Percentiles rank a stretch among this genome's conserved stretches.
phyloP scores from a whole-genome alignment of 176 grass and related monocot genomes.

The Phyllostachys edulis region DNA sequence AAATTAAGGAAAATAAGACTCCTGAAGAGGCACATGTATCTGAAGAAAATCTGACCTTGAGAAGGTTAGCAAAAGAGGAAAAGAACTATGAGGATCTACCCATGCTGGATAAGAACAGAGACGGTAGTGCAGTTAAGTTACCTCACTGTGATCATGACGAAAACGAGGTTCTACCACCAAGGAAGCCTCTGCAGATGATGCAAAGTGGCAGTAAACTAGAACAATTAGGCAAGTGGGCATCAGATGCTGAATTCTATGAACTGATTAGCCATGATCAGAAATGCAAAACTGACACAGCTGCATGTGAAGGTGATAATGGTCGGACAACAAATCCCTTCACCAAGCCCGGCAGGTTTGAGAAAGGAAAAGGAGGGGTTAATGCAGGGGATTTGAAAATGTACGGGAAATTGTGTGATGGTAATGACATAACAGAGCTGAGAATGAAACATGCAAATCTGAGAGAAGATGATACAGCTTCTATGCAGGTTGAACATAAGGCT shows the following conservation, averaged over 20 bases:
- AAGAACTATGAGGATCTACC: conserved; percentile 20
- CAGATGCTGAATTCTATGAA: conserved; percentile 69
- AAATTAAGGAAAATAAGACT: conserved; percentile 33
- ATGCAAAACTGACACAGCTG: conserved; percentile 26
- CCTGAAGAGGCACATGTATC: conserved; percentile 38
- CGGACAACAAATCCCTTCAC: conserved; percentile 28
- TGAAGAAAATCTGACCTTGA: conserved; percentile 35
- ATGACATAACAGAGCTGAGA: conserved; percentile 25
- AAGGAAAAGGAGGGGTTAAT: conserved; percentile 42
- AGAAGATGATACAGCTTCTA: conserved; percentile 29
- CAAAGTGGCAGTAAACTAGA: conserved; percentile 42
- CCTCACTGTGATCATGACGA: conserved; percentile 31
- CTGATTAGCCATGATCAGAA: conserved; percentile 46
- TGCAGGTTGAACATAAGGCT: conserved; percentile 11
- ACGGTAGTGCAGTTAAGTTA: conserved; percentile 10
- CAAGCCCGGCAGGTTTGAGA: conserved; percentile 23
- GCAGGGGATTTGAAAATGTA: conserved; percentile 31
- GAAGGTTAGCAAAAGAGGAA: conserved; percentile 41
- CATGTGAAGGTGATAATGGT: conserved; percentile 26
- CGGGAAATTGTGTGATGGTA: conserved; percentile 35
- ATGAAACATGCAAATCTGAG: conserved; percentile 22
- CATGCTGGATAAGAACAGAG: conserved; percentile 30
- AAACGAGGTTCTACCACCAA: conserved; percentile 24
- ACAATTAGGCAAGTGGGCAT: conserved; percentile 67
- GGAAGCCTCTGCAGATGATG: conserved; percentile 38